Base-by-base conservation (phyloP, 176 grass and related monocot genomes). In the Cymbopogon citratus region DNA sequence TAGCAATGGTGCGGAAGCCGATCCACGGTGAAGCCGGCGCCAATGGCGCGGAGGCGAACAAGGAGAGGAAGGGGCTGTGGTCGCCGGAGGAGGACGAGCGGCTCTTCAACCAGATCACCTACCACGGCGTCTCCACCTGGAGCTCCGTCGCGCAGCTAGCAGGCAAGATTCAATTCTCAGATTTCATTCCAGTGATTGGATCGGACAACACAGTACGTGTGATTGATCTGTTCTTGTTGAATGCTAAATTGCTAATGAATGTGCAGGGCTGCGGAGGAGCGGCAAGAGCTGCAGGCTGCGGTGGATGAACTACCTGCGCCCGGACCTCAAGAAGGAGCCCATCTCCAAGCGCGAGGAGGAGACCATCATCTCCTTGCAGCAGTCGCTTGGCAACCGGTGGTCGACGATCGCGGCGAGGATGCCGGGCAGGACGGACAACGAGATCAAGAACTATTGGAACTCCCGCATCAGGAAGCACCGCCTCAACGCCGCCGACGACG, bases 301-400 rank as follows among this genome's bases (percentile, higher is more conserved):
- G 12, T 97, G 94, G 94, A 97, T 97, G 76, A 97, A 97, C 91
- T 97, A 97, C 80, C 94, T 97, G 77, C 91, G 91, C 24, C 94
- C 94, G 1, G 94, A 97, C 85, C 91, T 97, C 81, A 97, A 93
- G 87, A 89, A 89, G 87, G 90, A 84, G 80, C 87, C 90, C 59
- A 92, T 92, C 69, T 80, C 90, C 41, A 79, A 87, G 67, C 80
- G 35, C 12, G 90, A 92, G 52, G 83, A 83, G 26, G 87, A 92
- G 61, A 12, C 40, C 70, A 87, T 92, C 64, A n/a, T 92, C 56
- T 86, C 83, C 61, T 19, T 80, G n/a, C 90, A 92, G 34, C 36
- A 51, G 6, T 52, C 66, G 39, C 72, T 89, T 1, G 90, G 90
- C 63, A 92, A 92, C 77, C 64, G 90, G 63, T 92, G 90, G 90